Evolutionary conservation across 345 rosid species (phyloP).

Genomic region (Melastoma malabathricum): DNA sequence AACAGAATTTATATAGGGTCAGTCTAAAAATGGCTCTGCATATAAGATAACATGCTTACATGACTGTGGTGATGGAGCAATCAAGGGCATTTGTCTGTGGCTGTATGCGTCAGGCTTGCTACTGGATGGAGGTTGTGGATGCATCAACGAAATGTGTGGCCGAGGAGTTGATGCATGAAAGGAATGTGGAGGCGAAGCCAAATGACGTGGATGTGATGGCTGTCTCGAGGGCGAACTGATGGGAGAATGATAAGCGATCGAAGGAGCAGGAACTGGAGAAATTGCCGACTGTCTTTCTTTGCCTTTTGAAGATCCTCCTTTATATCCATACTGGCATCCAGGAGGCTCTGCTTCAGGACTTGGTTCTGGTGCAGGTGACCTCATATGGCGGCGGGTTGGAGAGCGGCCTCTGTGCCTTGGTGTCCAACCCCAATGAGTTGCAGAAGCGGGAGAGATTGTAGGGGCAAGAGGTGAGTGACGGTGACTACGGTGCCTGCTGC

Average conservation of each 20-base stretch:
- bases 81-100: conserved; percentile 12
- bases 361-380: conserved; percentile 26
- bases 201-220: conserved; percentile 16
- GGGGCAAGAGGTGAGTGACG: conserved; percentile 25
- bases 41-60: conserved; percentile 34
- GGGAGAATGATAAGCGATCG: conserved; percentile 19
- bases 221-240: conserved; percentile 1
- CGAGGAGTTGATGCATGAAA: conserved; percentile 50
- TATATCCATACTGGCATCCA: conserved; percentile 30
- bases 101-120: conserved; percentile 22
- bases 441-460: conserved; percentile 29
- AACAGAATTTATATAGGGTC: too few relatives aligned
- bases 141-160: conserved; percentile 45
- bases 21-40: not conserved
- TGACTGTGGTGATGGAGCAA: conserved; percentile 39
- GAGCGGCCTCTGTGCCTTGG: conserved; percentile 18
- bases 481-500: conserved; percentile 24
- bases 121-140: conserved; percentile 38
- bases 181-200: conserved; percentile 18
- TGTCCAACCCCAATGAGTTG: conserved; percentile 10
- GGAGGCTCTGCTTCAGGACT: conserved; percentile 40
- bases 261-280: conserved; percentile 33
- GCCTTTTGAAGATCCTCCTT: conserved; percentile 24
- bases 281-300: conserved; percentile 18
- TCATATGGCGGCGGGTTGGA: conserved; percentile 1